A percentile compares a stretch with the other conserved stretches of the same genome.
These are phyloP conservation scores for Colletotrichum tropicale DNA, from an alignment of 2,329 filamentous ascomycete genomes.

Conservation along the genomic window DNA sequence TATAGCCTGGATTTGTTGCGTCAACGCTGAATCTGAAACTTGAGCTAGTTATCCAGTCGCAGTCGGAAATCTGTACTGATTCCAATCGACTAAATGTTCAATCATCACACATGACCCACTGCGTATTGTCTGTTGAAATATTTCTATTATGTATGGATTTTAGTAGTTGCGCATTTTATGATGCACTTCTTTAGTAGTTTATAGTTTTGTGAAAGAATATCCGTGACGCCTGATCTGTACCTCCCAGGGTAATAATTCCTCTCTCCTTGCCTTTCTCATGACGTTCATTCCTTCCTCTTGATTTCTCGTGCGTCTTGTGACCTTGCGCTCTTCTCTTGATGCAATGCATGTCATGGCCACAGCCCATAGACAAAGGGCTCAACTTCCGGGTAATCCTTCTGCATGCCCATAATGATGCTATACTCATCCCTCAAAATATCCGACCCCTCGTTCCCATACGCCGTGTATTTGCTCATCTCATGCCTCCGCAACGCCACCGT, in stretches of 20 bases:
- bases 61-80: fast-evolving
- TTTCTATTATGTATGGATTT: neutral
- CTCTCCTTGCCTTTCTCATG: neutral
- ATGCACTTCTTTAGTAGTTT: neutral
- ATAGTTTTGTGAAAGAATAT: neutral
- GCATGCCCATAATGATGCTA: conserved; percentile 35
- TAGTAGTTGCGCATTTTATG: neutral
- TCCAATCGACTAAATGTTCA: neutral
- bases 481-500: conserved; percentile 35
- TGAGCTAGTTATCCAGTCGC: neutral
- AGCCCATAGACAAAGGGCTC: conserved; percentile 32
- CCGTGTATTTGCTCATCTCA: conserved; percentile 31
- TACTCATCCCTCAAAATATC: conserved; percentile 34
- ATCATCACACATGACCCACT: fast-evolving
- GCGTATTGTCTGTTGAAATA: neutral
- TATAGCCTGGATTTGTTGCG: neutral
- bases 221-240: neutral
- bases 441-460: conserved; percentile 30
- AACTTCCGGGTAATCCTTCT: conserved; percentile 30
- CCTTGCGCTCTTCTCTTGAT: neutral
- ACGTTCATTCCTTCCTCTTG: neutral
- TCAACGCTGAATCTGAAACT: neutral
- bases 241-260: neutral
- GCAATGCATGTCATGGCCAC: conserved; percentile 28
- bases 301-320: neutral